Base-by-base conservation (phyloP, 441 rosid genomes). In the Iberis amara region DNA sequence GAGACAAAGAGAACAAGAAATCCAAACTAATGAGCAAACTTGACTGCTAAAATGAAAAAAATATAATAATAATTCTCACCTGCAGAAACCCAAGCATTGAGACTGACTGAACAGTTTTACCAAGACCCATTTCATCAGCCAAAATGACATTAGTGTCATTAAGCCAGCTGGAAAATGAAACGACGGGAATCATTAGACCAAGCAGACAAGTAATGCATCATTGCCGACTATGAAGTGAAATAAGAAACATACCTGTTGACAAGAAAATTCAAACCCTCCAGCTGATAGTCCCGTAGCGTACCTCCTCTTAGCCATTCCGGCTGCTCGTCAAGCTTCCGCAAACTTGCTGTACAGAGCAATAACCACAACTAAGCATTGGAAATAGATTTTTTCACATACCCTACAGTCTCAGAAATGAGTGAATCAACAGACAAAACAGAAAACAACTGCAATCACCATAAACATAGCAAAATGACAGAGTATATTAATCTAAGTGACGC, bases 91-190 rank as follows among this genome's bases (percentile, higher is more conserved):
- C 99, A 55, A 94, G 96, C 99, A 94, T 87, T 11, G 99, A 94
- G 47, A 94, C 92, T 21, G 99, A 94, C 82, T 94, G 99, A 58
- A 94, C 96, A 61, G 99, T 94, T 81, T 94, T 94, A 55, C 99
- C 99, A 58, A 94, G 99, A 73, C 99, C 99, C 99, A 94, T 94
- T 73, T 94, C 99, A 68, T 94, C 99, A 64, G 99, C 99, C 76
- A 90, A 79, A 71, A 94, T 94, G 66, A 94, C 99, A 79, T 94
- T 94, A 14, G 99, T 94, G 70, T 90, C 98, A 77, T 90, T 94
- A 73, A 95, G 83, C 99, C 99, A 94, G 74, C 97, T 89, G 80
- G 46, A 38, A 59, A 37, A 35, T 46, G 42, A 15, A 55, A 43
- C 52, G 50, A 67, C 36, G 58, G 8, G 37, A 39, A 54, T 59